These are phyloP conservation scores for Nicotiana undulata DNA, from an alignment of 257 asterid species.

Conservation along the genomic window DNA sequence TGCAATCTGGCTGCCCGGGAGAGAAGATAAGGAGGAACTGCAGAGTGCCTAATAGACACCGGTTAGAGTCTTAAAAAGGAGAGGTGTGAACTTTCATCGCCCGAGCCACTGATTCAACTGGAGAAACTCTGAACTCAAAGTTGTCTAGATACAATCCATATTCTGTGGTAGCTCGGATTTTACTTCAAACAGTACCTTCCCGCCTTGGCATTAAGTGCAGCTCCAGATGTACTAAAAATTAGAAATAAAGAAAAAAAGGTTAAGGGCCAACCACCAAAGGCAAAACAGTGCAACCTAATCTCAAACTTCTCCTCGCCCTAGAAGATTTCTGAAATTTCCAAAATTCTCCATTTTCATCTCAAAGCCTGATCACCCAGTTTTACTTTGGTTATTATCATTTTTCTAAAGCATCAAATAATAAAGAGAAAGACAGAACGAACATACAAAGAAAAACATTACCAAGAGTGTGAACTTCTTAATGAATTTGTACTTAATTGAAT, in stretches of 20 bases:
- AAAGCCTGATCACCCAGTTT: neutral
- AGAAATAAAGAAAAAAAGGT: neutral
- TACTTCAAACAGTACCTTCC: neutral
- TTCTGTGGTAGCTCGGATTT: neutral
- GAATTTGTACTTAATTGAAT: neutral
- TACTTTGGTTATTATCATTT: neutral
- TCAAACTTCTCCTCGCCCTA: neutral
- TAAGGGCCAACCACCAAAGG: neutral
- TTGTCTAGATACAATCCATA: neutral
- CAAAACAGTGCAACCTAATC: neutral
- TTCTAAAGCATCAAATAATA: neutral
- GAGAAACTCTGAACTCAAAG: neutral
- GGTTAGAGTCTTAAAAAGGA: neutral
- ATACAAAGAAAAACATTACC: neutral
- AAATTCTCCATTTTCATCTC: neutral
- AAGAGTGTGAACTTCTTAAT: neutral
- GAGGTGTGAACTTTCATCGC: neutral
- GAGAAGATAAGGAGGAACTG: constrained; percentile 63
- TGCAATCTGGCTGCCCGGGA: constrained; percentile 49
- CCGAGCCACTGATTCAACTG: neutral
- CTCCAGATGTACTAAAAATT: neutral
- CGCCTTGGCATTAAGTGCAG: neutral
- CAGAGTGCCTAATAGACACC: constrained; percentile 34
- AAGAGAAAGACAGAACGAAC: neutral
- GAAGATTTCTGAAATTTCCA: neutral